Percentiles rank a stretch among this genome's conserved stretches.
Conservation (phyloP, 148 eudicot genomes). For the Bassia scoparia region DNA sequence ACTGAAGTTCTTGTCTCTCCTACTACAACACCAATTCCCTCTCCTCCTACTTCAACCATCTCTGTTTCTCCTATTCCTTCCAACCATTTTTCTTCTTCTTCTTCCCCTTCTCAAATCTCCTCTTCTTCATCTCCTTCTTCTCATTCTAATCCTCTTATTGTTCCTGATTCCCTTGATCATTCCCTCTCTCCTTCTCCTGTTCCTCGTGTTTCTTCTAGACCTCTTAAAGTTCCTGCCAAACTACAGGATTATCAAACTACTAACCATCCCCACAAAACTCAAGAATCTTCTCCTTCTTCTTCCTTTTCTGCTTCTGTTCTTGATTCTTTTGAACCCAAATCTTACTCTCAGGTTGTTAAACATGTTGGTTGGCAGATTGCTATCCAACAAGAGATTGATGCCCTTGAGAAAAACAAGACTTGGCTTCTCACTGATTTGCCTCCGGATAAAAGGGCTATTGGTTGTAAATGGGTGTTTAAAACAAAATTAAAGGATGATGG, state of each 20-base stretch:
- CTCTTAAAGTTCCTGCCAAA: not conserved
- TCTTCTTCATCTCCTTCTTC: too few relatives aligned
- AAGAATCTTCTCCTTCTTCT: not conserved
- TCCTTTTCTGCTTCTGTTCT: not conserved
- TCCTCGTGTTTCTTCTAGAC: not conserved
- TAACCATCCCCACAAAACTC: not conserved
- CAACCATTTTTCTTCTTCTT: not conserved
- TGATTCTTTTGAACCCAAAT: not conserved
- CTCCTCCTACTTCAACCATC: not conserved
- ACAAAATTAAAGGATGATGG: not conserved
- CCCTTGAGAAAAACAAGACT: slow-evolving; percentile 1
- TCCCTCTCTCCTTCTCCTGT: not conserved
- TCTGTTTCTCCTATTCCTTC: too few relatives aligned
- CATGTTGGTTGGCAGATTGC: not conserved
- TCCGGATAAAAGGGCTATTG: not conserved
- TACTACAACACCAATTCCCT: not conserved
- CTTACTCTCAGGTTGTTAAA: not conserved
- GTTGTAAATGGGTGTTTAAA: slow-evolving; percentile 13
- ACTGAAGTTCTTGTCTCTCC: not conserved
- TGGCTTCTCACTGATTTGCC: not conserved
- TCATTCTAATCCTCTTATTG: too few relatives aligned
- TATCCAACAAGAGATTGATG: not conserved
- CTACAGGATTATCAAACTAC: not conserved
- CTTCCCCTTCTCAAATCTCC: too few relatives aligned
- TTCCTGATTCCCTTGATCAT: not conserved